Evolutionary conservation across 495 filamentous ascomycete genomes (phyloP).

Genomic region (Neurospora sp.): DNA sequence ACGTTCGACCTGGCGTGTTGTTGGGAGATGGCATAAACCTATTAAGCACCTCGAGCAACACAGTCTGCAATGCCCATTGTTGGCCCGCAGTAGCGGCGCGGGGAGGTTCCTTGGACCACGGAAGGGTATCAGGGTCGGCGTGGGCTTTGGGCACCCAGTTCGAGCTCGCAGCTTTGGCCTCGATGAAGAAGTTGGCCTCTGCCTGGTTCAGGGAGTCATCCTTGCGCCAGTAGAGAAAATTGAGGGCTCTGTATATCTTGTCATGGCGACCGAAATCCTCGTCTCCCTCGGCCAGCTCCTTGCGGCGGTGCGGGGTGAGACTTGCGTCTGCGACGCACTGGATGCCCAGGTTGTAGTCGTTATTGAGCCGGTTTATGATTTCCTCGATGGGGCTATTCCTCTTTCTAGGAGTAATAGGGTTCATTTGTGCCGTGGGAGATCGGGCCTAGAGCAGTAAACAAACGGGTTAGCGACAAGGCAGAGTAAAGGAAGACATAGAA

Average conservation of each 20-base stretch:
- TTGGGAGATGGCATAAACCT: neutral
- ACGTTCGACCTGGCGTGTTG: neutral
- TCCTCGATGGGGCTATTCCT: slow-evolving; percentile 1
- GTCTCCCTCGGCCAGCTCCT: slow-evolving; percentile 3
- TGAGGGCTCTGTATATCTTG: slow-evolving; percentile 10
- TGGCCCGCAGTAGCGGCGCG: slow-evolving; percentile 7
- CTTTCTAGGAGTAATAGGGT: slow-evolving; percentile 11
- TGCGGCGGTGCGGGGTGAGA: slow-evolving; percentile 8
- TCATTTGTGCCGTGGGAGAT: neutral
- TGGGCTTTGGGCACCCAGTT: slow-evolving; percentile 13
- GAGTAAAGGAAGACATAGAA: neutral
- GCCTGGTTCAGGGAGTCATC: slow-evolving; percentile 5
- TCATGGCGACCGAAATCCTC: slow-evolving; percentile 4
- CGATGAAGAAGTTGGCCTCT: slow-evolving; percentile 9
- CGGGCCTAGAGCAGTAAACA: neutral
- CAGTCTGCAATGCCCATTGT: slow-evolving; percentile 8
- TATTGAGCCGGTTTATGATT: slow-evolving; percentile 12
- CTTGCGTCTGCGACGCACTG: slow-evolving; percentile 7
- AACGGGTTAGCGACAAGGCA: neutral
- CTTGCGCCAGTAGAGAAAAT: slow-evolving; percentile 8
- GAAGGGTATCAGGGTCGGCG: slow-evolving; percentile 4
- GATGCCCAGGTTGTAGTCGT: slow-evolving; percentile 14
- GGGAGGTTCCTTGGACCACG: neutral
- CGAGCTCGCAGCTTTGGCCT: slow-evolving; percentile 9
- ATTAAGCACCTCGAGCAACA: slow-evolving; percentile 8